These are phyloP conservation scores for Teunomyces gatunensis DNA, from an alignment of 805 yeast genomes.

Conservation along the genomic window DNA sequence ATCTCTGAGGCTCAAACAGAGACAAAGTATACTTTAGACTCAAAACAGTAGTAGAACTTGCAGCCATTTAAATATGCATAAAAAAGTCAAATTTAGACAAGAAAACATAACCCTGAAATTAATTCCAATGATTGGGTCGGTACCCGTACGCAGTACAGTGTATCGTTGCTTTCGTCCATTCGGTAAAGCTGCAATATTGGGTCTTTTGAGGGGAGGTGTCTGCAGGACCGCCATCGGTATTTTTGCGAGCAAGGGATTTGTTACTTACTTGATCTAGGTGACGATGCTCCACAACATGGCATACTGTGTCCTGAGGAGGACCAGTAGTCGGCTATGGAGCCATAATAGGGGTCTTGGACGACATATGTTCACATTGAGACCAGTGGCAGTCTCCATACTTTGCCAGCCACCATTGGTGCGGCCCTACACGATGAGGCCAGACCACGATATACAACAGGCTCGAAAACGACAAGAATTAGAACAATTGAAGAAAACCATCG, in stretches of 20 bases:
- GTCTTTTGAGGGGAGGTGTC: not conserved
- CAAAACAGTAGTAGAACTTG: too few relatives aligned
- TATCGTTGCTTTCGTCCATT: too few relatives aligned
- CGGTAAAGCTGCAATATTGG: not conserved
- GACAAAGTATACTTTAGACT: too few relatives aligned
- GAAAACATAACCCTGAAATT: too few relatives aligned
- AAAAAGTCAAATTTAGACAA: too few relatives aligned
- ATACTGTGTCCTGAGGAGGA: not conserved
- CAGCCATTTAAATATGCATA: too few relatives aligned
- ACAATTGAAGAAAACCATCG: not conserved
- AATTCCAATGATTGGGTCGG: too few relatives aligned
- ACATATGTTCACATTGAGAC: not conserved
- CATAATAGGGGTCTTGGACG: not conserved
- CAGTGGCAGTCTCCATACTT: not conserved
- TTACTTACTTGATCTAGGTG: not conserved
- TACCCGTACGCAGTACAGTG: too few relatives aligned
- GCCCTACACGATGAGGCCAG: slow-evolving; percentile 1
- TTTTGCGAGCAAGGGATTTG: slow-evolving; percentile 1
- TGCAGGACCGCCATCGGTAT: slow-evolving; percentile 2
- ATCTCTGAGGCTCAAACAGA: too few relatives aligned
- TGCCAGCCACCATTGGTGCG: not conserved
- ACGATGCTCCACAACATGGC: not conserved
- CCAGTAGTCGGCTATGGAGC: not conserved
- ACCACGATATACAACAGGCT: not conserved
- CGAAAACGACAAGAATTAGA: not conserved